Conservation (phyloP, 2,329 filamentous ascomycete species). For the Chrysoporthe austroafricana region DNA sequence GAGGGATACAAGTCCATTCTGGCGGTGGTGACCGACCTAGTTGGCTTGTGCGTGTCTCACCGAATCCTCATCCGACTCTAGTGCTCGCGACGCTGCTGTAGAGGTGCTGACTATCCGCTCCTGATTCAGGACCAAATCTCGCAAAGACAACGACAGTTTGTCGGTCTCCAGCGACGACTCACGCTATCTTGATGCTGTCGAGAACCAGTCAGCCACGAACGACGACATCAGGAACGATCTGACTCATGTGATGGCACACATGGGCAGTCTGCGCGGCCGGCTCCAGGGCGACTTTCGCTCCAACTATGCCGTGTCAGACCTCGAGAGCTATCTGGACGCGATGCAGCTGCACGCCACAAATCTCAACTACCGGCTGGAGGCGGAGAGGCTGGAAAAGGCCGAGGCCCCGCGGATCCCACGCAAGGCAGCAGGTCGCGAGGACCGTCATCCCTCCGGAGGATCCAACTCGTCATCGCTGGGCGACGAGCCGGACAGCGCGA, state of each 20-base stretch:
- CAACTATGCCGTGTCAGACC: slow-evolving; percentile 69
- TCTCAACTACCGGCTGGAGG: slow-evolving; percentile 20
- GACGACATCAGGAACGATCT: slow-evolving; percentile 36
- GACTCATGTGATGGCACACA: slow-evolving; percentile 40
- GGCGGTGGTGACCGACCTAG: slow-evolving; percentile 46
- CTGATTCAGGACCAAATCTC: slow-evolving; percentile 22
- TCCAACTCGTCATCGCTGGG: slow-evolving; percentile 37
- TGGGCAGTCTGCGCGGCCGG: slow-evolving; percentile 38
- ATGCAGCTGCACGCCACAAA: slow-evolving; percentile 63
- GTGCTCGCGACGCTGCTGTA: not conserved
- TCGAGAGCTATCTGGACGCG: slow-evolving; percentile 71
- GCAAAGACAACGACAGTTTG: slow-evolving; percentile 30
- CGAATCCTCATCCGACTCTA: not conserved
- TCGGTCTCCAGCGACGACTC: slow-evolving; percentile 22
- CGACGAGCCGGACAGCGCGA: slow-evolving; percentile 46
- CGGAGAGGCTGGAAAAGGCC: slow-evolving; percentile 27
- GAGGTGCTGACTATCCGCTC: slow-evolving; percentile 9
- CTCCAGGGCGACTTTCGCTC: slow-evolving; percentile 57
- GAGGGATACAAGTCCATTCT: slow-evolving; percentile 45
- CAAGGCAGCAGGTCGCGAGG: slow-evolving; percentile 17
- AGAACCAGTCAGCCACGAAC: slow-evolving; percentile 8
- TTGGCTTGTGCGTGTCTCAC: slow-evolving; percentile 41
- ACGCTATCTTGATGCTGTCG: slow-evolving; percentile 13
- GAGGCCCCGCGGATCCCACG: not conserved
- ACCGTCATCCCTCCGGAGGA: slow-evolving; percentile 16